phyloP scores from a whole-genome alignment of 2,329 filamentous ascomycete genomes.

The Lanzia echinophila region DNA sequence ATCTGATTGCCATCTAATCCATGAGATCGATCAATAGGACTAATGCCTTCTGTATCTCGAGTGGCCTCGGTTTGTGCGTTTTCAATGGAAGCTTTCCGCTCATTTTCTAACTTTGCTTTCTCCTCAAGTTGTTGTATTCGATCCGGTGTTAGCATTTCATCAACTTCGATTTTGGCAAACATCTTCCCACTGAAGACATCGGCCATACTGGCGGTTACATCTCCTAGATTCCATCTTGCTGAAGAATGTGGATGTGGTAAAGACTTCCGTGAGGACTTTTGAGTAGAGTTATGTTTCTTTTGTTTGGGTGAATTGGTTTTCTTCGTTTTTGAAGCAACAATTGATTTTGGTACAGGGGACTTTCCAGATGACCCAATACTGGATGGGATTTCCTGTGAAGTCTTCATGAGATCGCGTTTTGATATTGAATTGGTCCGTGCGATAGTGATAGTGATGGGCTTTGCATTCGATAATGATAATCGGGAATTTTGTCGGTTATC shows the following conservation, averaged over 20 bases:
- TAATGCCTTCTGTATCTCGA: not conserved
- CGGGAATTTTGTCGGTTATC: not conserved
- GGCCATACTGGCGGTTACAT: slow-evolving; percentile 50
- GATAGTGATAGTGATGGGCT: not conserved
- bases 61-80: slow-evolving; percentile 7
- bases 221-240: slow-evolving; percentile 46
- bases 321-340: slow-evolving; percentile 36
- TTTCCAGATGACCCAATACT: slow-evolving; percentile 16
- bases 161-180: slow-evolving; percentile 47
- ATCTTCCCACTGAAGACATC: slow-evolving; percentile 49
- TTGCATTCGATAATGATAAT: not conserved
- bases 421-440: slow-evolving; percentile 12
- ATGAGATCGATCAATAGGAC: not conserved
- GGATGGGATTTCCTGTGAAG: slow-evolving; percentile 12
- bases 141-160: slow-evolving; percentile 52
- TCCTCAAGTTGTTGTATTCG: slow-evolving; percentile 38
- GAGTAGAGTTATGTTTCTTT: slow-evolving; percentile 29
- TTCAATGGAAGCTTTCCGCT: slow-evolving; percentile 17
- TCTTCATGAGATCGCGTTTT: slow-evolving; percentile 14
- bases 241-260: slow-evolving; percentile 20
- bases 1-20: not conserved
- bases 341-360: slow-evolving; percentile 24
- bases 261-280: slow-evolving; percentile 2
- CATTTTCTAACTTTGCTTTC: slow-evolving; percentile 15
- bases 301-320: slow-evolving; percentile 25